phyloP scores from a whole-genome alignment of 1,284 basidiomycete genomes.

The Cryptococcus sp. region DNA sequence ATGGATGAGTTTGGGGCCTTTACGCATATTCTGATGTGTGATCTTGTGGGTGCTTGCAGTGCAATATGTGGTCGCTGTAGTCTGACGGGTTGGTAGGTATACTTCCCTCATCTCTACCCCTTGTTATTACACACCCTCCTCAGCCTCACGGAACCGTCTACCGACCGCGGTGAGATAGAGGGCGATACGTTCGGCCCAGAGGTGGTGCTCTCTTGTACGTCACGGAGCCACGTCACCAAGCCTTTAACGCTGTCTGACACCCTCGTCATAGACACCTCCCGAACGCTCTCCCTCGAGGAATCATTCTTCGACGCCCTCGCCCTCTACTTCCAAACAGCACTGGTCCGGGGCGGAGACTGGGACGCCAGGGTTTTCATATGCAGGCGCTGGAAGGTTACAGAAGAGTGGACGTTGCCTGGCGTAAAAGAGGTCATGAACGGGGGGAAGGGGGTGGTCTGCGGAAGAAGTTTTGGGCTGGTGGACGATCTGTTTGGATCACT shows the following conservation, averaged over 20 bases:
- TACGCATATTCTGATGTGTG: conserved; percentile 46
- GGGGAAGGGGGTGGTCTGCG: conserved; percentile 31
- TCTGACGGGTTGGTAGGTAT: conserved; percentile 30
- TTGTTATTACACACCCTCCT: conserved; percentile 40
- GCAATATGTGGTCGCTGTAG: not conserved
- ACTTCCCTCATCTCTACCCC: conserved; percentile 48
- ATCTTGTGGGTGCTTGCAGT: conserved; percentile 40
- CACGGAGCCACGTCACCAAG: not conserved
- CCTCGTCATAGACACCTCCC: conserved; percentile 33
- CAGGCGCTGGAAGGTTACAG: conserved; percentile 36
- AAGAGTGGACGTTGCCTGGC: conserved; percentile 36
- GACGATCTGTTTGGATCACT: conserved; percentile 39
- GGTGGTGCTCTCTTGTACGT: conserved; percentile 46
- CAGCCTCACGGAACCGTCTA: conserved; percentile 31
- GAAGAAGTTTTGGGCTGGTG: conserved; percentile 35
- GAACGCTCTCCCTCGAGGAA: conserved; percentile 43
- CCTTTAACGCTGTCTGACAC: not conserved
- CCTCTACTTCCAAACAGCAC: conserved; percentile 37
- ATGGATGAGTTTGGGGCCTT: conserved; percentile 17
- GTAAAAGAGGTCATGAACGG: conserved; percentile 39
- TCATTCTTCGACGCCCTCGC: conserved; percentile 46
- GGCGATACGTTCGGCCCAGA: conserved; percentile 38
- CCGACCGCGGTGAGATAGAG: not conserved
- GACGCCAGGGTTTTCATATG: conserved; percentile 44
- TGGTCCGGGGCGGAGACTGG: conserved; percentile 32